phyloP scores from a whole-genome alignment of 495 filamentous ascomycete species.

The Annulohypoxylon nitens region DNA sequence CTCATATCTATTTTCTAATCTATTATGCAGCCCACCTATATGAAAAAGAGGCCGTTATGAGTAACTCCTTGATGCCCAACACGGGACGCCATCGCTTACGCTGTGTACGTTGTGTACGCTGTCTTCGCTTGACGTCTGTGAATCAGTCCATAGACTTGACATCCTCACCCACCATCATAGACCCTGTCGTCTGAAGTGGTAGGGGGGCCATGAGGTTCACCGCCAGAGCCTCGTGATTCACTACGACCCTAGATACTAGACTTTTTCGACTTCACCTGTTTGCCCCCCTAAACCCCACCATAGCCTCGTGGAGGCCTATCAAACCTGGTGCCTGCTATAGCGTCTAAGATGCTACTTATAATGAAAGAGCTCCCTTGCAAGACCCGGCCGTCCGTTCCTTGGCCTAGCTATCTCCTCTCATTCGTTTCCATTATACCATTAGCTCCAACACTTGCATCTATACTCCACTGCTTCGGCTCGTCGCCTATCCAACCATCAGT shows the following conservation, averaged over 20 bases:
- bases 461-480: conserved; percentile 30
- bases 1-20: neutral
- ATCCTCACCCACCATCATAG: conserved; percentile 24
- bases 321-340: conserved; percentile 24
- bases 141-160: conserved; percentile 6
- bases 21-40: conserved; percentile 27
- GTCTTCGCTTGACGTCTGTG: conserved; percentile 9
- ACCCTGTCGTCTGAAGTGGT: conserved; percentile 15
- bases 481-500: conserved; percentile 37
- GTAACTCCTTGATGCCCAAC: conserved; percentile 3
- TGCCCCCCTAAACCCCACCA: conserved; percentile 20
- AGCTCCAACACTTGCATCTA: conserved; percentile 45
- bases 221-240: conserved; percentile 36
- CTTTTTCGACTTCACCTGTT: conserved; percentile 35
- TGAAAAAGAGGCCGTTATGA: conserved; percentile 24
- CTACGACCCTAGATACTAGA: conserved; percentile 9
- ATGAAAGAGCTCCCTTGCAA: conserved; percentile 38
- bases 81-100: conserved; percentile 12
- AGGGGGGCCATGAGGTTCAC: conserved; percentile 35
- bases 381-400: conserved; percentile 36
- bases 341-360: conserved; percentile 30
- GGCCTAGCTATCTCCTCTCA: conserved; percentile 35
- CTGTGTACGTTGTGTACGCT: conserved; percentile 18
- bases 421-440: conserved; percentile 38
- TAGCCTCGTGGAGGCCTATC: conserved; percentile 47